Percentiles rank a stretch among this genome's conserved stretches.
Evolutionary conservation across 495 filamentous ascomycete genomes (phyloP).

Genomic region (Pyrenula massariospora): DNA sequence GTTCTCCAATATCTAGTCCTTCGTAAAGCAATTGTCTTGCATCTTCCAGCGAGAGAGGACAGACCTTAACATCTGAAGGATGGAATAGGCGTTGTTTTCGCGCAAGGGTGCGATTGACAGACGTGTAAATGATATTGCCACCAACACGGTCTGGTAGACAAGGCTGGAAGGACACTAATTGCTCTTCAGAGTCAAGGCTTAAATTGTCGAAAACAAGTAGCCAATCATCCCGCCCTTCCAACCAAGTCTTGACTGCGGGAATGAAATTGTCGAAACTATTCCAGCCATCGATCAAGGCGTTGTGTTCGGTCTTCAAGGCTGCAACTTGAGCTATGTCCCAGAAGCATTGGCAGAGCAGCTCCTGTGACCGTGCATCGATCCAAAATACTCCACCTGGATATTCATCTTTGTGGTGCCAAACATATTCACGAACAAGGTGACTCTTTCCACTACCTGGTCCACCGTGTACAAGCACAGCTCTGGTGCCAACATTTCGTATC

Average conservation of each 20-base stretch:
- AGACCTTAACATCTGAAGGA: constrained; percentile 57
- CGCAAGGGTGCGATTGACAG: constrained; percentile 53
- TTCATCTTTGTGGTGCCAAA: constrained; percentile 51
- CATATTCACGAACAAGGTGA: constrained; percentile 71
- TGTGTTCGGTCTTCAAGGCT: constrained; percentile 28
- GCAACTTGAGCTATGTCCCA: constrained; percentile 65
- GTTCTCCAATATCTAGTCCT: constrained; percentile 37
- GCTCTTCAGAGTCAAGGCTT: constrained; percentile 47
- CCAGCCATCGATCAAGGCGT: constrained; percentile 26
- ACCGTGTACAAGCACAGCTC: constrained; percentile 58
- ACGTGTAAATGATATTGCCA: constrained; percentile 69
- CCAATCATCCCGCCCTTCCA: constrained; percentile 60
- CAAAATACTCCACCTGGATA: constrained; percentile 73
- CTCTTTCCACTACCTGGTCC: constrained; percentile 74
- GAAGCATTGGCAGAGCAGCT: constrained; percentile 54
- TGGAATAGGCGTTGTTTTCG: constrained; percentile 61
- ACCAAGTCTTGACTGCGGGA: constrained; percentile 53
- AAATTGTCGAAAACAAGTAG: constrained; percentile 67
- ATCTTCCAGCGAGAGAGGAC: constrained; percentile 44
- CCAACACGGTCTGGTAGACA: constrained; percentile 60
- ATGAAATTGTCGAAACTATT: constrained; percentile 43
- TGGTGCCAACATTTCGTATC: constrained; percentile 48
- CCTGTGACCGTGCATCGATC: constrained; percentile 56
- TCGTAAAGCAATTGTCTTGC: constrained; percentile 47
- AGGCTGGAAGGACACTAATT: constrained; percentile 42